Base-by-base conservation (phyloP, 139 green algal species). In the Volvox reticuliferus region DNA sequence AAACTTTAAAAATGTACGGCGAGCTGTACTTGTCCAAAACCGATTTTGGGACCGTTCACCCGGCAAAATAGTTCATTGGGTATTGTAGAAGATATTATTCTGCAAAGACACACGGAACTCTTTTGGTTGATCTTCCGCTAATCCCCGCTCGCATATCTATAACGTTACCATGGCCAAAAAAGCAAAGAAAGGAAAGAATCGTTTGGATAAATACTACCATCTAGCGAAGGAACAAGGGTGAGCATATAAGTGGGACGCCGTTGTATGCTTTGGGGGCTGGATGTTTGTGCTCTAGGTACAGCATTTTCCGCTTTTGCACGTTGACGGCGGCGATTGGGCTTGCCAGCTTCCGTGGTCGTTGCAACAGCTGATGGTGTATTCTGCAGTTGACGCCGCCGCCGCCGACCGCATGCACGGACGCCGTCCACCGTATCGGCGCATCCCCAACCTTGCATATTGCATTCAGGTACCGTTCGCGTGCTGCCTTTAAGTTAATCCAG, bases 401-500 rank as follows among this genome's bases (percentile, higher is more conserved):
- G 78, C 36, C 78, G 24, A 44, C 78, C 78, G n/a, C 44, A 55
- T 55, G 44, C 44, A 55, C 44, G 44, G 44, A 55, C 44, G 44
- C 44, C 44, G 5, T 55, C 36, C 78, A 67, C 21, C 35, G 35
- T 84, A 28, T 68, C 28, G 19, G 9, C 71, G 30, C 1, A 61
- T 55, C 32, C 28, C 14, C 75, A 55, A 55, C 75, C 65, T 73
- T 2, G 65, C 65, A 73, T 73, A 12, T 28, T 28, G 65, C 30
- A 28, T 32, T 79, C 95, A 98, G 97, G 68, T 99, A 97, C 93
- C 97, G 98, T 26, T 99, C 98, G 0, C 97, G 98, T 93, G 98
- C 98, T 62, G 98, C 98, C 1, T 99, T 99, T 95, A 99, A 99
- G 97, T 97, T 99, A 18, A 97, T 99, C 32, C 98, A 99, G 94